Base-by-base conservation (phyloP, 192 early-diverging fungal species). In the Mortierella alpina region DNA sequence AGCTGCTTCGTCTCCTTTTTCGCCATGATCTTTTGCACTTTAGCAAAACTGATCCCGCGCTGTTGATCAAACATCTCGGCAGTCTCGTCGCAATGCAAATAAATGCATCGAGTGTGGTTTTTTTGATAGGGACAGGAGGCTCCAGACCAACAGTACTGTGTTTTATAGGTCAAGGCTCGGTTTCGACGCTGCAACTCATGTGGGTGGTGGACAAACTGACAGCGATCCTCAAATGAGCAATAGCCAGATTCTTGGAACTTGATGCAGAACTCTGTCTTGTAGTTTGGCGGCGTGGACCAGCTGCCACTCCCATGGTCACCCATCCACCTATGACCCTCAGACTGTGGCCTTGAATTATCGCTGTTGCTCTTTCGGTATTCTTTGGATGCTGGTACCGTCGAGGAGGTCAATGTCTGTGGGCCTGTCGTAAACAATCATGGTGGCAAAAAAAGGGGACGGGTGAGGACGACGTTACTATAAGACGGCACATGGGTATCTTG, bases 41-140 rank as follows among this genome's bases (percentile, higher is more conserved):
- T 56, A 2, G 22, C 54, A 58, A 63, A 72, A 3, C 61, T 63
- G 15, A 72, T 55, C 22, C 70, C 70, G 1, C 70, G 51, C 44
- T 72, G 70, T 10, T 72, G 40, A 57, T 72, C 70, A 58, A 72
- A 72, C 70, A 72, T 72, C 9, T 72, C 51, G 22, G 70, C 52
- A 1, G 61, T 72, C 53, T 72, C 70, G n/a, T 64, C 61, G 3
- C 61, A 60, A 57, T 72, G 70, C 45, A 72, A 61, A 22, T 72
- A 72, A 7, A 72, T 48, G 22, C 70, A 72, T 14, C 70, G 61
- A 39, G 59, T 53, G n/a, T 64, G 70, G 61, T 72, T 72, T 53
- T 47, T 51, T 17, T 72, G 62, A 13, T 72, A 72, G 9, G 52
- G 59, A 63, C 70, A 72, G 13, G 40, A 8, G 18, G 9, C 14